phyloP scores from a whole-genome alignment of 306 rosid genomes.

The Lathyrus tuberosus region DNA sequence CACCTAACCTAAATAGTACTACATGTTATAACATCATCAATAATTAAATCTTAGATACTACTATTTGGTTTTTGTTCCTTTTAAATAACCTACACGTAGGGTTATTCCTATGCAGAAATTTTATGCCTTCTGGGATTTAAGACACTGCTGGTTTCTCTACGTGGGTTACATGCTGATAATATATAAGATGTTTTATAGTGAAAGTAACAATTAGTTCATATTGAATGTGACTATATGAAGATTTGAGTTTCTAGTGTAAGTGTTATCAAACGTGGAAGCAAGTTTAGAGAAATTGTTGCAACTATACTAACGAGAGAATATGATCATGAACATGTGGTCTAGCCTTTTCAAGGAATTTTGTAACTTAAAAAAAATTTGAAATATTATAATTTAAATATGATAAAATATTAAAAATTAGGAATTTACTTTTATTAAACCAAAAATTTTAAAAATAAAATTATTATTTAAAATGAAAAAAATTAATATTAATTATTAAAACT shows the following conservation, averaged over 20 bases:
- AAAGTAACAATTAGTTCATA: slow-evolving; percentile 21
- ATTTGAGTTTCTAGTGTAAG: background rate
- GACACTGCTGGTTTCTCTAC: slow-evolving; percentile 36
- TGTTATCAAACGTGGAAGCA: background rate
- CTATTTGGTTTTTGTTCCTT: slow-evolving; percentile 1
- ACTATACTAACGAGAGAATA: slow-evolving; percentile 19
- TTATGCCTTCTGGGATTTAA: slow-evolving; percentile 32
- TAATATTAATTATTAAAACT: too few species aligned
- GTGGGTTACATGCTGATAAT: slow-evolving; percentile 43
- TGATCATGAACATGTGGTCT: background rate
- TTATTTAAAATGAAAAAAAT: too few species aligned
- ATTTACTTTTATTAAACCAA: too few species aligned
- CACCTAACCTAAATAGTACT: slow-evolving; percentile 33
- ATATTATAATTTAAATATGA: too few species aligned
- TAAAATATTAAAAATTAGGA: too few species aligned
- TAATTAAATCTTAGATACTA: background rate
- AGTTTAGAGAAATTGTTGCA: background rate
- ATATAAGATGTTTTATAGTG: slow-evolving; percentile 1
- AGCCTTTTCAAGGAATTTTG: background rate
- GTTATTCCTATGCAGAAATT: slow-evolving; percentile 31
- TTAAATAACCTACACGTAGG: slow-evolving; percentile 26
- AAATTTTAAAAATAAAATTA: too few species aligned
- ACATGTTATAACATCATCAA: background rate
- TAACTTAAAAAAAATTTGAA: too few species aligned
- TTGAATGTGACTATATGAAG: slow-evolving; percentile 21